phyloP scores from a whole-genome alignment of 164 flowering plant species.

The Saururus chinensis region DNA sequence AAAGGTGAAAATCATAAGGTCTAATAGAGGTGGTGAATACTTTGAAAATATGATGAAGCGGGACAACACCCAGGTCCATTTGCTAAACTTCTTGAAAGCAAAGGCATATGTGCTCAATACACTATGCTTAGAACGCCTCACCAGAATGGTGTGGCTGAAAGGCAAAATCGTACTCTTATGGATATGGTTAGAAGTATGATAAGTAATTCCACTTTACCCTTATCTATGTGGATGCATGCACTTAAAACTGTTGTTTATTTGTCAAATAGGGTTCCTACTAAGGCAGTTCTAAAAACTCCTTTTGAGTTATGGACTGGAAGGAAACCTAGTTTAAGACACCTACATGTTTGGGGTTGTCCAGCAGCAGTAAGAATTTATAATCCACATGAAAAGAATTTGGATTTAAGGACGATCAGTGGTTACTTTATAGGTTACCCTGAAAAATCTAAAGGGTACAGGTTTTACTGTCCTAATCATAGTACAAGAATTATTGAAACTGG shows the following conservation, averaged over 20 bases:
- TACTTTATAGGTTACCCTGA: background rate
- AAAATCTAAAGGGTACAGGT: background rate
- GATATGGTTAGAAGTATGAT: conserved; percentile 1
- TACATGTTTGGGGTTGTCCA: background rate
- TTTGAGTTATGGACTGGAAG: background rate
- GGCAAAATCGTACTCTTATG: background rate
- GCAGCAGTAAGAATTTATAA: background rate
- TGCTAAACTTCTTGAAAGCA: background rate
- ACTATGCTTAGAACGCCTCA: background rate
- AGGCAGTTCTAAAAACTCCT: background rate
- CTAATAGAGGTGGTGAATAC: background rate
- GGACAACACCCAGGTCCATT: background rate
- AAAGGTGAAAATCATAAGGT: background rate
- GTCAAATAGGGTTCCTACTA: background rate
- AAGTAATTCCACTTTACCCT: background rate
- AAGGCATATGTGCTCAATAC: conserved; percentile 3
- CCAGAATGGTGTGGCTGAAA: background rate
- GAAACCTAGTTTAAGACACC: background rate
- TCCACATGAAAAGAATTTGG: conserved; percentile 1
- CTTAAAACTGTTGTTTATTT: background rate
- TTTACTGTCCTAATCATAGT: background rate
- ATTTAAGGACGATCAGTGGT: background rate
- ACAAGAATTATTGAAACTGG: background rate
- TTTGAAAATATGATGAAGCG: background rate
- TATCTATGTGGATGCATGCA: background rate